Percentiles rank a stretch among this genome's conserved stretches.
Evolutionary conservation across 768 basidiomycete species (phyloP).

Genomic region (Mrakia frigida): DNA sequence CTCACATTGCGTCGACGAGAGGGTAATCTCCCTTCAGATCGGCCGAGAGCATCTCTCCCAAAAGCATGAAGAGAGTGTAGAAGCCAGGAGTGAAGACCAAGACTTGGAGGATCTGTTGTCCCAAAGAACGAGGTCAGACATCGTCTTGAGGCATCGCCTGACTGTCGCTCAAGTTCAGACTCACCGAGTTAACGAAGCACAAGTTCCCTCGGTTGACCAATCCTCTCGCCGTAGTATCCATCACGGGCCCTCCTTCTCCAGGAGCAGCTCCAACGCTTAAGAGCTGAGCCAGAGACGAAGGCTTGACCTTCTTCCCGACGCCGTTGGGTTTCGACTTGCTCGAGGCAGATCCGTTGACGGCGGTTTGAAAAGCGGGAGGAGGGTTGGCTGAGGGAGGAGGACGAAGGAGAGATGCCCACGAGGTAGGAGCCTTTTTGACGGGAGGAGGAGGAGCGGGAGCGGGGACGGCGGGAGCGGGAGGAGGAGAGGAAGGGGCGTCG

Average conservation of each 20-base stretch:
- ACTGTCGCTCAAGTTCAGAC: slow-evolving; percentile 16
- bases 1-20: slow-evolving; percentile 50
- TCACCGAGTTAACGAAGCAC: slow-evolving; percentile 88
- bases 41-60: slow-evolving; percentile 55
- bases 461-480: not conserved
- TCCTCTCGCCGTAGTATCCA: slow-evolving; percentile 56
- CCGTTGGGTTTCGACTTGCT: not conserved
- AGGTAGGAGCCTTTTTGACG: slow-evolving; percentile 19
- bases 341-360: not conserved
- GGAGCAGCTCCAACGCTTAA: slow-evolving; percentile 11
- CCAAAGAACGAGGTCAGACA: not conserved
- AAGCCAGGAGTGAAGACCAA: slow-evolving; percentile 87
- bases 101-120: slow-evolving; percentile 63
- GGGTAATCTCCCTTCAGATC: slow-evolving; percentile 46
- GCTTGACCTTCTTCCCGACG: not conserved
- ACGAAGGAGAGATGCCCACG: slow-evolving; percentile 28
- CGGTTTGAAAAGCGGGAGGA: not conserved
- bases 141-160: too few relatives aligned
- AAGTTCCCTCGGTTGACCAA: slow-evolving; percentile 92
- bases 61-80: slow-evolving; percentile 65
- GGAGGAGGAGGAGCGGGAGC: slow-evolving; percentile 16
- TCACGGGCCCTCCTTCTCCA: slow-evolving; percentile 2
- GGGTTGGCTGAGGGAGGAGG: slow-evolving; percentile 11
- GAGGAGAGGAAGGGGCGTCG: not conserved
- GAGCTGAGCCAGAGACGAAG: slow-evolving; percentile 23